Evolutionary conservation across 2,329 filamentous ascomycete species (phyloP), one percentile per base, ranked within the genome.

Genomic region (Rhinocladiella mackenziei): DNA sequence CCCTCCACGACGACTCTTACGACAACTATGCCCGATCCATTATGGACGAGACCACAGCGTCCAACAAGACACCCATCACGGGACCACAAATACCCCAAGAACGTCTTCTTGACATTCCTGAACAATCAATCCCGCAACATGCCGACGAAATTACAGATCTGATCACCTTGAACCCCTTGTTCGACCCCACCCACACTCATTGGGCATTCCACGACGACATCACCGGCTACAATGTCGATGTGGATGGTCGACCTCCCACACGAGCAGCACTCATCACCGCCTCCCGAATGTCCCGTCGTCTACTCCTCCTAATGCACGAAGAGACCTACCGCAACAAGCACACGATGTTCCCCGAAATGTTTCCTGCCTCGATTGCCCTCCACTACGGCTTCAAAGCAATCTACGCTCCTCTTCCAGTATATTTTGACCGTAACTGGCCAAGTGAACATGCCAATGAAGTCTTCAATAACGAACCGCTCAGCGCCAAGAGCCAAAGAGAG

Each of bases 311-410:
- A 4, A 89, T 89, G 83, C 85, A 89, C 64, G 76, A 84, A 54
- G 84, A 88, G 58, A 83, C 81, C 33, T 81, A 72, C 63, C 72
- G 75, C 19, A 71, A 77, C 56, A 80, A 78, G 51, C 84, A 81
- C 63, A 81, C 72, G 63, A 88, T 83, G 82, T 89, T 86, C 61
- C 78, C 77, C 18, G 85, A 89, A 63, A 89, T 89, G 85, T 88
- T 83, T 66, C 84, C 84, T 1, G 75, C 82, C 0, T 77, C 75
- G 1, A 75, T 80, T 59, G 83, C 84, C 0, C 69, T 89, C 4
- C 84, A 88, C 55, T 84, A 86, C 58, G 84, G 85, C 1, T 72
- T 87, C 57, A 89, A 89, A 65, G 85, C 83, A 15, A 81, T 86
- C 0, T 86, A 83, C 56, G 73, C 71, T 2, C 76, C 76, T 1